Evolutionary conservation across 2,329 filamentous ascomycete genomes (phyloP).

Genomic region (Dendryphion nanum): DNA sequence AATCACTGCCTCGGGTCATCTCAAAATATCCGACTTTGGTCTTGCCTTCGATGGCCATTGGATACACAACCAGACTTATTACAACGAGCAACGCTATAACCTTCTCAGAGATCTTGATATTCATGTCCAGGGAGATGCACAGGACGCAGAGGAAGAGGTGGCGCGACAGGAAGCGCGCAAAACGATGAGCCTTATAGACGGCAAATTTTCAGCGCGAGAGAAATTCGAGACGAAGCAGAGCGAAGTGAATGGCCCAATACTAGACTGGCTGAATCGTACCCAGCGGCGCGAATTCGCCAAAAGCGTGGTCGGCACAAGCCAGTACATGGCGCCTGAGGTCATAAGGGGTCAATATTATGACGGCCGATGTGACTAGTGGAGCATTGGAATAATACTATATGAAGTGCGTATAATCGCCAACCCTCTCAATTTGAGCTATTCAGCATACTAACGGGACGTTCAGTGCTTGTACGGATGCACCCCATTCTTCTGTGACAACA

Average conservation of each 20-base stretch:
- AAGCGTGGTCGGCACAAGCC: conserved; percentile 90
- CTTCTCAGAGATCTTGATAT: conserved; percentile 76
- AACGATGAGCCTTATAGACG: conserved; percentile 40
- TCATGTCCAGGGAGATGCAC: conserved; percentile 67
- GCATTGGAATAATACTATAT: conserved; percentile 88
- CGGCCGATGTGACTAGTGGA: conserved; percentile 96
- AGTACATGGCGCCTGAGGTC: conserved; percentile 98
- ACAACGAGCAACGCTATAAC: conserved; percentile 76
- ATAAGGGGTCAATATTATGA: conserved; percentile 81
- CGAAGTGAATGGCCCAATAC: conserved; percentile 26
- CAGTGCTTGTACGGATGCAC: conserved; percentile 87
- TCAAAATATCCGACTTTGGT: conserved; percentile 96
- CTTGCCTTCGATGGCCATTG: conserved; percentile 94
- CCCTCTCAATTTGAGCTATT: neutral
- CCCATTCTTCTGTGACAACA: conserved; percentile 79
- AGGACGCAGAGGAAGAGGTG: conserved; percentile 59
- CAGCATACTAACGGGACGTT: conserved; percentile 53
- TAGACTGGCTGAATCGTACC: conserved; percentile 45
- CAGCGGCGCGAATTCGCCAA: conserved; percentile 69
- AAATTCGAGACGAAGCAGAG: conserved; percentile 21
- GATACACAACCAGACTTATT: conserved; percentile 87
- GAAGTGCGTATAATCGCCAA: conserved; percentile 63
- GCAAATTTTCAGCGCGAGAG: conserved; percentile 11
- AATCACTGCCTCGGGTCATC: conserved; percentile 80
- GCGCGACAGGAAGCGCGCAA: conserved; percentile 21